Conservation (phyloP, 2,329 filamentous ascomycete species). For the Arthrinium phaeospermum region DNA sequence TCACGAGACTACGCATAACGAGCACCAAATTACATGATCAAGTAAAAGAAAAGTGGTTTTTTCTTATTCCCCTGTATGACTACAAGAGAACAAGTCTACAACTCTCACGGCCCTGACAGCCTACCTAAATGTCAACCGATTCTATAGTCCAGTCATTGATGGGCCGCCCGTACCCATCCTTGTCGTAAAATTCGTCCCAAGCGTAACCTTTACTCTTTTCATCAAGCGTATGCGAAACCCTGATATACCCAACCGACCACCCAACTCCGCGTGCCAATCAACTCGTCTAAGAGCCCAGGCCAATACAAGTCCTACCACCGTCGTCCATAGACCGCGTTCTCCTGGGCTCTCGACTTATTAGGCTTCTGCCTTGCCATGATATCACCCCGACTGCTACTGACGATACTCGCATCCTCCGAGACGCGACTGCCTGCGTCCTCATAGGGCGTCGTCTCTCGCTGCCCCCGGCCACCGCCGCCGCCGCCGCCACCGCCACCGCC, state of each 20-base stretch:
- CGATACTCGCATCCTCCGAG: background rate
- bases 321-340: slow-evolving; percentile 48
- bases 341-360: slow-evolving; percentile 34
- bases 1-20: slow-evolving; percentile 4
- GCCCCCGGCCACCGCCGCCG: slow-evolving; percentile 45
- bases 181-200: slow-evolving; percentile 5
- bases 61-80: background rate
- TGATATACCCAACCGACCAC: background rate
- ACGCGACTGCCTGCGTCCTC: background rate
- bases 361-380: slow-evolving; percentile 22
- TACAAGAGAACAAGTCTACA: background rate
- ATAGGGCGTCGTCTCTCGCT: background rate
- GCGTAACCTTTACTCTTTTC: slow-evolving; percentile 1
- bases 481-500: slow-evolving; percentile 61
- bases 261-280: background rate
- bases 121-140: background rate
- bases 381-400: background rate
- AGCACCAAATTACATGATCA: background rate
- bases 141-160: background rate
- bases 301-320: slow-evolving; percentile 41
- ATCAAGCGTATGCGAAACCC: background rate
- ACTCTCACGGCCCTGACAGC: background rate
- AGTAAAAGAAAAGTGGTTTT: background rate
- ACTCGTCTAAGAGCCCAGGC: background rate
- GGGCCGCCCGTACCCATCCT: background rate